phyloP scores from a whole-genome alignment of 371 early-diverging fungal genomes.

The Mycotypha africana region DNA sequence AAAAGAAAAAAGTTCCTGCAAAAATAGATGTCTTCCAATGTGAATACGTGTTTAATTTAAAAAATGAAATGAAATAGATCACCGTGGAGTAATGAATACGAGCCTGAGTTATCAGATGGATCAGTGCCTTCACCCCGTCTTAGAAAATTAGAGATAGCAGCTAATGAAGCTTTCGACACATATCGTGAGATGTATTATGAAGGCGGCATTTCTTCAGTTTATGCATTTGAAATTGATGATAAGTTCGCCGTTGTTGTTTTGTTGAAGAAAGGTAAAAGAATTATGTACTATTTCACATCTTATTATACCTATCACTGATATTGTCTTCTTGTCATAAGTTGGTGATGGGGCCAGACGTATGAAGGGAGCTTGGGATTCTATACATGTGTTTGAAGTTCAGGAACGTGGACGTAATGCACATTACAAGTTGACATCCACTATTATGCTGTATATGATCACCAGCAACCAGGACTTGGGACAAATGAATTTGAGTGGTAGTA shows the following conservation, averaged over 20 bases:
- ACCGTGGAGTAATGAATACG: conserved; percentile 96
- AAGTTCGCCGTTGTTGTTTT: conserved; percentile 94
- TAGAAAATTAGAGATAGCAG: conserved; percentile 84
- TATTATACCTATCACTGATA: neutral
- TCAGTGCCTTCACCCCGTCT: conserved; percentile 73
- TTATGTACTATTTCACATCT: neutral
- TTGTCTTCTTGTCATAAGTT: conserved; percentile 45
- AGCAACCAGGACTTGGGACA: conserved; percentile 63
- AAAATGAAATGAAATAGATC: conserved; percentile 52
- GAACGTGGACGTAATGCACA: conserved; percentile 80
- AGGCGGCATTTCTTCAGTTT: conserved; percentile 95
- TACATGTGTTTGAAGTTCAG: conserved; percentile 91
- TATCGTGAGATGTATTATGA: conserved; percentile 96
- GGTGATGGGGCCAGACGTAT: conserved; percentile 60
- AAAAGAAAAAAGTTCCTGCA: too few relatives aligned
- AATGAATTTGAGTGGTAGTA: conserved; percentile 86
- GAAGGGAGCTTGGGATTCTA: conserved; percentile 98
- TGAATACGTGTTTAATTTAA: neutral
- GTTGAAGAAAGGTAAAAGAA: conserved; percentile 86
- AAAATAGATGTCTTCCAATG: too few relatives aligned
- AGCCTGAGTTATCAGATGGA: conserved; percentile 81
- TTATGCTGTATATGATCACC: conserved; percentile 88
- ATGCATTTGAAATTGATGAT: conserved; percentile 69
- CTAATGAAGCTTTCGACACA: conserved; percentile 95
- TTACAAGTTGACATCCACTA: conserved; percentile 93